A percentile compares a stretch with the other conserved stretches of the same genome.
Evolutionary conservation across 495 filamentous ascomycete genomes (phyloP).

Genomic region (Aspergillus avenaceus): DNA sequence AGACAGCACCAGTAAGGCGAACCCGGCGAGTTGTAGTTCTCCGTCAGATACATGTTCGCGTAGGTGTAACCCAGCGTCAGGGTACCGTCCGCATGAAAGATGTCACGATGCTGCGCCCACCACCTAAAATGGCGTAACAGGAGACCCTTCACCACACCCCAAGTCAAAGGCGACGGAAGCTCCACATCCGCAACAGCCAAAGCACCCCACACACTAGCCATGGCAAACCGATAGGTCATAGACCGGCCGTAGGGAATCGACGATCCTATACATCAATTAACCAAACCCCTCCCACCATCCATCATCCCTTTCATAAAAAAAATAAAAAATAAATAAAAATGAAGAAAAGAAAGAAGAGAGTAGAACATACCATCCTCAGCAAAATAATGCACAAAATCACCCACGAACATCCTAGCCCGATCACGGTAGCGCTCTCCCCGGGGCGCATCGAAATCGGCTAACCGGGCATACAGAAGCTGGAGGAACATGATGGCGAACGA

Average conservation of each 20-base stretch:
- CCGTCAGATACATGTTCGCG: slow-evolving; percentile 72
- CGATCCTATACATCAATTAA: slow-evolving; percentile 19
- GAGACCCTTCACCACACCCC: slow-evolving; percentile 74
- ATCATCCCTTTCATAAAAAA: neutral
- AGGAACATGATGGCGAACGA: slow-evolving; percentile 77
- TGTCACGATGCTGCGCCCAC: slow-evolving; percentile 71
- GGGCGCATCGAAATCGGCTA: slow-evolving; percentile 62
- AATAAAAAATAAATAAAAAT: neutral
- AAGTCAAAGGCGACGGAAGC: slow-evolving; percentile 63
- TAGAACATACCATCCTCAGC: slow-evolving; percentile 62
- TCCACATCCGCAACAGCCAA: slow-evolving; percentile 71
- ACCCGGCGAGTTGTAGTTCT: slow-evolving; percentile 78
- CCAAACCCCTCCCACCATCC: neutral
- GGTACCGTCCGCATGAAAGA: slow-evolving; percentile 69
- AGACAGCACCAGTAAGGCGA: slow-evolving; percentile 74
- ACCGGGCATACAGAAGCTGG: slow-evolving; percentile 70
- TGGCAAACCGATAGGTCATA: slow-evolving; percentile 75
- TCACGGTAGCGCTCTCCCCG: slow-evolving; percentile 67
- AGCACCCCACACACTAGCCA: slow-evolving; percentile 78
- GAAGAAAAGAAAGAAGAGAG: slow-evolving; percentile 13
- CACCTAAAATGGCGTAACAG: slow-evolving; percentile 69
- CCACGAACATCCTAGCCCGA: slow-evolving; percentile 58
- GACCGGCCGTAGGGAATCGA: slow-evolving; percentile 73
- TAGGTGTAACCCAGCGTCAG: slow-evolving; percentile 75
- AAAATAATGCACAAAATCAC: slow-evolving; percentile 73